Evolutionary conservation across 164 flowering plant species (phyloP).

Genomic region (Chimonanthus praecox): DNA sequence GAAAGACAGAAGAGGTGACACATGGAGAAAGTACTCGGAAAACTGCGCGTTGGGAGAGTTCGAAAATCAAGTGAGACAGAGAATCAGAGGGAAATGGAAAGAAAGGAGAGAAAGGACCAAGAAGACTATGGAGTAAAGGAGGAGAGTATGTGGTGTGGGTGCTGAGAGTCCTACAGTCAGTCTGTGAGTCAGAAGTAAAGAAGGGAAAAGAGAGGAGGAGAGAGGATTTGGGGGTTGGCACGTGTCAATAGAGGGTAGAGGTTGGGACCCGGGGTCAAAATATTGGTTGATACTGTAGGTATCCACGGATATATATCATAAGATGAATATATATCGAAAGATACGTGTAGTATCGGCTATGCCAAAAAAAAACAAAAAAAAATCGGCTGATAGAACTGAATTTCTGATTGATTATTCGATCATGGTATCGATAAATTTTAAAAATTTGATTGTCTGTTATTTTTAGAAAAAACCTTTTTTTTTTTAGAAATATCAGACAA

Average conservation of each 20-base stretch:
- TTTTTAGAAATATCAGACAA: no score
- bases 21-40: neutral
- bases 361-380: no score
- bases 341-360: no score
- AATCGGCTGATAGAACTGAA: no score
- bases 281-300: no score
- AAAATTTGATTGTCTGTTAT: no score
- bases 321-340: no score
- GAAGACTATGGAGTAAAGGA: neutral
- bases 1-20: neutral
- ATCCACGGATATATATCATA: no score
- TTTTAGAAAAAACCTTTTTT: no score
- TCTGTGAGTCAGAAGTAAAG: neutral
- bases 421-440: no score
- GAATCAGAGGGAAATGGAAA: neutral
- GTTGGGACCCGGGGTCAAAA: no score
- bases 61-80: neutral
- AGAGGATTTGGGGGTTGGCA: neutral
- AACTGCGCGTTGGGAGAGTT: neutral
- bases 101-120: neutral
- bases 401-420: no score
- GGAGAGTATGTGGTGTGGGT: neutral
- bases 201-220: neutral
- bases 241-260: neutral
- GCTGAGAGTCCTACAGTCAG: neutral